Base-by-base conservation (phyloP, 352 stramenopile species). In the Phytopythium delawarense region DNA sequence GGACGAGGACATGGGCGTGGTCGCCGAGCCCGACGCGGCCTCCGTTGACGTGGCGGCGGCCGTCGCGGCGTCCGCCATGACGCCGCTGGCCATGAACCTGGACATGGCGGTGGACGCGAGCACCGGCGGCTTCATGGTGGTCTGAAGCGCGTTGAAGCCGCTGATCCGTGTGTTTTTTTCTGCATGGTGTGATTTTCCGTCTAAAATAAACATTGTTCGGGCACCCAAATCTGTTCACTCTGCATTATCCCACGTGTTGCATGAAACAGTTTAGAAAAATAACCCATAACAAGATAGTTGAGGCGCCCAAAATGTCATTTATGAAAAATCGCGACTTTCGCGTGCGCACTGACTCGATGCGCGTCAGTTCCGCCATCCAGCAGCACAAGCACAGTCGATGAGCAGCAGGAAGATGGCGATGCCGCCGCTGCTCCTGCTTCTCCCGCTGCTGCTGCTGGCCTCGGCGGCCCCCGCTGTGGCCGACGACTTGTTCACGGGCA, bases 401-500 rank as follows among this genome's bases (percentile, higher is more conserved):
- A 12, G 11, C n/a, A 32, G 2, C 45, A 25, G 5, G 25, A 32
- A 18, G 9, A 4, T 13, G 37, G 16, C 0, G 25, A 28, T 34
- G 35, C 15, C 30, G 18, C 49, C 64, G 39, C 21, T 30, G 39
- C 39, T 60, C 32, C 37, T 75, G 56, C 21, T 74, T 11, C 55
- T 20, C n/a, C 39, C 30, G 12, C n/a, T 46, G 4, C 62, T 57
- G 37, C 7, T 58, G 25, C 59, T 51, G 28, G n/a, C n/a, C 12
- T 18, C 39, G n/a, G 34, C 42, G 18, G 32, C 51, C 32, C 9
- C 46, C 21, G 23, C 18, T 23, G 9, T 59, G 25, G 62, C 63
- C n/a, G 66, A 67, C 20, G 70, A 84, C 21, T 57, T 70, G 3
- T 87, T 87, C 63, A 70, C 59, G 16, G 77, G 77, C 34, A 75